These are phyloP conservation scores for Aspergillus floridensis DNA, from an alignment of 2,329 filamentous ascomycete genomes.

Conservation along the genomic window DNA sequence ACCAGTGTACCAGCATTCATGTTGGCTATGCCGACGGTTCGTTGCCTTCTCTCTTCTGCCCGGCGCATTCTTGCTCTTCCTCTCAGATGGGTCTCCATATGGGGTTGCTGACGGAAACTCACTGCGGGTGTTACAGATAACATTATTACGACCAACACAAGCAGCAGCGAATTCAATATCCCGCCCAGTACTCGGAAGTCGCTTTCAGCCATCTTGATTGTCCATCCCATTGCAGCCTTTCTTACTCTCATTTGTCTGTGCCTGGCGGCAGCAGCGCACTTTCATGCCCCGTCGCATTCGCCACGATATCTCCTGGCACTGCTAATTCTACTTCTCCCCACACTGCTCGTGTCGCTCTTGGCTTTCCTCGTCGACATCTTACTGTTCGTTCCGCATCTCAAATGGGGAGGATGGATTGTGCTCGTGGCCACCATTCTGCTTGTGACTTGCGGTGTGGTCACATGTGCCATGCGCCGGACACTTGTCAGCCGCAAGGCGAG, in stretches of 20 bases:
- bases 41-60: constrained; percentile 34
- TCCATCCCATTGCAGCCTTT: constrained; percentile 87
- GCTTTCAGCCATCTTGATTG: constrained; percentile 84
- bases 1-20: constrained; percentile 66
- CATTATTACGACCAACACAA: constrained; percentile 35
- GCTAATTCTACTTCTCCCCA: constrained; percentile 81
- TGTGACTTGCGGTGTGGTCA: constrained; percentile 75
- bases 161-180: constrained; percentile 56
- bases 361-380: constrained; percentile 92
- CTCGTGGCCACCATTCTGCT: constrained; percentile 85
- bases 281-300: constrained; percentile 85
- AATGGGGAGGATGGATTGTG: constrained; percentile 93
- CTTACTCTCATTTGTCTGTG: constrained; percentile 81
- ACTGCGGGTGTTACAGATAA: constrained; percentile 22
- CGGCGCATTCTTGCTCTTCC: neutral
- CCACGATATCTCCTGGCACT: constrained; percentile 80
- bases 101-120: neutral
- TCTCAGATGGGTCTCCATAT: neutral
- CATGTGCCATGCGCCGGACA: constrained; percentile 91
- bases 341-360: constrained; percentile 76
- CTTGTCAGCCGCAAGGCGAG: constrained; percentile 89
- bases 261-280: constrained; percentile 76
- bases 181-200: constrained; percentile 64
- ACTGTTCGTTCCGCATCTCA: constrained; percentile 88
- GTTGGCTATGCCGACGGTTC: constrained; percentile 84